phyloP scores from a whole-genome alignment of 2,329 filamentous ascomycete genomes.

The Hymenotorrendiella dingleyae region DNA sequence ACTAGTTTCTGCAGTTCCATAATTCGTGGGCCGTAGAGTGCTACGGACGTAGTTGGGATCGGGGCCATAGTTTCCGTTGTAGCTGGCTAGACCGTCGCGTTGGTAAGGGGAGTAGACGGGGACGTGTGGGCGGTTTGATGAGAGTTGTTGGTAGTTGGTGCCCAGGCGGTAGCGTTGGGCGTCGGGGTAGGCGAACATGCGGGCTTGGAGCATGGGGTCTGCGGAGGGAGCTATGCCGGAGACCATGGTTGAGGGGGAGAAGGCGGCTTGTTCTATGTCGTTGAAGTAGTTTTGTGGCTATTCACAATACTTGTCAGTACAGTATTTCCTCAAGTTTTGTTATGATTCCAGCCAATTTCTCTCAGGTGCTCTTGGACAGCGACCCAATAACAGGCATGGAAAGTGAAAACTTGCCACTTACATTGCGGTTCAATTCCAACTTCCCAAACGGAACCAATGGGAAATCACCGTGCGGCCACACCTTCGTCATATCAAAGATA shows the following conservation, averaged over 20 bases:
- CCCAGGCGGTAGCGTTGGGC: constrained; percentile 52
- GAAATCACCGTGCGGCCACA: constrained; percentile 46
- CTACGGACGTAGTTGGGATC: constrained; percentile 36
- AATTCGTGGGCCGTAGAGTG: constrained; percentile 2
- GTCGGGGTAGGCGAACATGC: constrained; percentile 50
- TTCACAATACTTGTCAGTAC: constrained; percentile 13
- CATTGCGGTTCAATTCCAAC: constrained; percentile 46
- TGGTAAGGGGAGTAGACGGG: constrained; percentile 32
- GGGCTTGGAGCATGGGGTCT: constrained; percentile 51
- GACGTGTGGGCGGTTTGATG: constrained; percentile 7
- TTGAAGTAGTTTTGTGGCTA: constrained; percentile 58
- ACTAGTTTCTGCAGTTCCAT: constrained; percentile 5
- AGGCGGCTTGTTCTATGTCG: constrained; percentile 63
- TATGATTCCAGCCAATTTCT: too few relatives aligned
- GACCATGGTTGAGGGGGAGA: constrained; percentile 58
- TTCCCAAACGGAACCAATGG: constrained; percentile 44
- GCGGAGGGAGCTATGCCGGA: constrained; percentile 57
- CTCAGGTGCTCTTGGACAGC: too few relatives aligned
- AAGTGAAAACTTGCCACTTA: too few relatives aligned
- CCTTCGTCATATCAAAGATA: constrained; percentile 52
- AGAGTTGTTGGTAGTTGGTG: constrained; percentile 48
- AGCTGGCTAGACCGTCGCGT: constrained; percentile 34
- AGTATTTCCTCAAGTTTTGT: too few relatives aligned
- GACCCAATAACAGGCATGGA: too few relatives aligned
- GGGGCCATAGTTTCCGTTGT: constrained; percentile 40